Evolutionary conservation across 257 asterid species (phyloP).

Genomic region (Lycium ferocissimum): DNA sequence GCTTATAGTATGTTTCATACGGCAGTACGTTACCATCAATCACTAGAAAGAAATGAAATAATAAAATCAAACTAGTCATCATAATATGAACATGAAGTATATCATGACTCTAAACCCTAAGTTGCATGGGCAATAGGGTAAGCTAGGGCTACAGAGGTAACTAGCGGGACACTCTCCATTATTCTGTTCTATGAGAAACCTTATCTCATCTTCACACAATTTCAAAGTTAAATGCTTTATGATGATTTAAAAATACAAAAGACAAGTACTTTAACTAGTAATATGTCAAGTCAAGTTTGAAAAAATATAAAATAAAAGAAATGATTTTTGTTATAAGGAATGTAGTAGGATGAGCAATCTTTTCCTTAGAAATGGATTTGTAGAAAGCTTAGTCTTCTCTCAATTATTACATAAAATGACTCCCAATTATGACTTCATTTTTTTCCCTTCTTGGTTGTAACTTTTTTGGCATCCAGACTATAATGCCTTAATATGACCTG

Average conservation of each 20-base stretch:
- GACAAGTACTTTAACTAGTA: background rate
- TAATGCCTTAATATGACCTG: no score
- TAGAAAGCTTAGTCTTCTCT: no score
- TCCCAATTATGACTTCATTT: no score
- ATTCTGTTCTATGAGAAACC: background rate
- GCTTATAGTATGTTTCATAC: background rate
- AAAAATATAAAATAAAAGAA: background rate
- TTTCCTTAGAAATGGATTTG: no score
- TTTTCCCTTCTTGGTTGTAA: no score
- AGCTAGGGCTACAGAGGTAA: background rate
- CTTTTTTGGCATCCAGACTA: no score
- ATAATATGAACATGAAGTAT: background rate
- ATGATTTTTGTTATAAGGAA: no score
- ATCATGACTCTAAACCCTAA: background rate
- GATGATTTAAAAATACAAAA: background rate
- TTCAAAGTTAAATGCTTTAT: background rate
- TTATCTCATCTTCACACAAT: background rate
- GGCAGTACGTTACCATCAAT: conserved; percentile 4
- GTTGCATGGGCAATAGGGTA: conserved; percentile 6
- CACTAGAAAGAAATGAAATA: background rate
- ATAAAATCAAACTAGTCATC: background rate
- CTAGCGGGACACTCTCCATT: background rate
- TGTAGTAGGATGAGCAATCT: no score
- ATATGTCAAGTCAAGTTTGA: background rate
- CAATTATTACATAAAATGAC: no score